Evolutionary conservation across 306 rosid species (phyloP), one percentile per base, ranked within the genome.

Genomic region (Malus sylvestris): DNA sequence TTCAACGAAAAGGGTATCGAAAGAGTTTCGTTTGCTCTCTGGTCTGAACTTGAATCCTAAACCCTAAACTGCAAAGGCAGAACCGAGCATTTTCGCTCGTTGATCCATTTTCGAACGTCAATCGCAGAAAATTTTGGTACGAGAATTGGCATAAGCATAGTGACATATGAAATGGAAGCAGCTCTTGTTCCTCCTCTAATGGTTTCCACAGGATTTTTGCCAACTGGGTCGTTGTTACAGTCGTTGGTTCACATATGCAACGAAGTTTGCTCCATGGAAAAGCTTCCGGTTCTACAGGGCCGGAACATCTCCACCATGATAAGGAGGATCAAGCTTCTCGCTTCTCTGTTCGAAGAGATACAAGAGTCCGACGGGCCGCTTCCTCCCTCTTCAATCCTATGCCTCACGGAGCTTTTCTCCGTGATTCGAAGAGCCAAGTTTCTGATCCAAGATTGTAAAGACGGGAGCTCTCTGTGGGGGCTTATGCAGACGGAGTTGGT

Each of bases 381-480:
- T 70, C 97, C 98, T 67, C 96, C 92, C 33, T 88, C 98, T 65
- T 90, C 97, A 19, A 82, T 92, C 83, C 87, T 95, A 3, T 95
- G 97, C 59, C 89, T 95, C 81, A 88, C 96, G 1, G 98, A 95
- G 79, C 91, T 95, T 67, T 90, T 89, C 83, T 86, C 90, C 4
- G 96, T 92, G 81, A 89, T 95, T 23, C 83, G 88, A 70, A 86
- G 95, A 80, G 89, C 74, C 66, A 89, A 89, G 81, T 23, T 74
- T 78, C 81, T 92, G 81, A 95, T 89, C 52, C 93, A 89, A 87
- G 85, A 75, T 10, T 88, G 93, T 77, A 84, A 80, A 71, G 96
- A 90, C 65, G 85, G 91, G 52, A 90, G 98, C 89, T 79, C 84
- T 45, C 86, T 92, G 30, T 92, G 98, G 98, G 80, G 91, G 33